Percentiles rank a stretch among this genome's conserved stretches.
These are phyloP conservation scores for Dendrobium chrysotoxum DNA, from an alignment of 106 monocot species.

Conservation along the genomic window DNA sequence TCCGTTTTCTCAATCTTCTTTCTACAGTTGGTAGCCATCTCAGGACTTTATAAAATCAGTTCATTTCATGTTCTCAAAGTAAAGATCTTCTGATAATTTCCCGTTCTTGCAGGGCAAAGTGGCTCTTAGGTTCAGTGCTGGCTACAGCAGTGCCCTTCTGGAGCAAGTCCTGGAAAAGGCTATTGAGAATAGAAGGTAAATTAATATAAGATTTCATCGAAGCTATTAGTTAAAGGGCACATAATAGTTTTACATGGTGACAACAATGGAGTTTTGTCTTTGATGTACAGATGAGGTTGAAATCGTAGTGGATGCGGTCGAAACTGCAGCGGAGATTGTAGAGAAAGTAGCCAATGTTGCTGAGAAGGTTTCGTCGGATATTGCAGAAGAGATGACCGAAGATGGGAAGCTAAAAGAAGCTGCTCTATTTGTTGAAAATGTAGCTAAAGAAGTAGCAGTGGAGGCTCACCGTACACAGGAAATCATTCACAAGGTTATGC, in stretches of 20 bases:
- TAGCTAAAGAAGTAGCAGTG: constrained; percentile 28
- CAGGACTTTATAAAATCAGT: too few species aligned
- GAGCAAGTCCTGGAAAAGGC: constrained; percentile 29
- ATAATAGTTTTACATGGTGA: too few species aligned
- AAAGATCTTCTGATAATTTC: not conserved
- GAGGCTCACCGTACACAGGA: constrained; percentile 41
- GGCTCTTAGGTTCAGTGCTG: constrained; percentile 27
- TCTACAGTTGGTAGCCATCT: constrained; percentile 23
- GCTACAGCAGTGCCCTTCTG: constrained; percentile 28
- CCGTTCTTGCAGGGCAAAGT: constrained; percentile 28
- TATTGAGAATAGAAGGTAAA: constrained; percentile 39
- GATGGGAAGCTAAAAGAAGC: constrained; percentile 33
- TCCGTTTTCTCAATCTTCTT: constrained; percentile 8
- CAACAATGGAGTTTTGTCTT: not conserved
- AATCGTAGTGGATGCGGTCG: constrained; percentile 23
- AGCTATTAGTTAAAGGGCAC: too few species aligned
- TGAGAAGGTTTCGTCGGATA: constrained; percentile 41
- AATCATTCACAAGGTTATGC: constrained; percentile 47
- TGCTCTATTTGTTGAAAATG: constrained; percentile 21
- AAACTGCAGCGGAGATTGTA: constrained; percentile 28
- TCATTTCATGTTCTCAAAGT: not conserved
- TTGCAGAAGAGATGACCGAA: constrained; percentile 31
- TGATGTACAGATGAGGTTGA: constrained; percentile 33
- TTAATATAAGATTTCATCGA: not conserved
- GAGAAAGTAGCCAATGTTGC: constrained; percentile 35